Percentiles rank a stretch among this genome's conserved stretches.
Evolutionary conservation across 2,329 filamentous ascomycete species (phyloP).

Genomic region (Pseudofabraea citricarpa): DNA sequence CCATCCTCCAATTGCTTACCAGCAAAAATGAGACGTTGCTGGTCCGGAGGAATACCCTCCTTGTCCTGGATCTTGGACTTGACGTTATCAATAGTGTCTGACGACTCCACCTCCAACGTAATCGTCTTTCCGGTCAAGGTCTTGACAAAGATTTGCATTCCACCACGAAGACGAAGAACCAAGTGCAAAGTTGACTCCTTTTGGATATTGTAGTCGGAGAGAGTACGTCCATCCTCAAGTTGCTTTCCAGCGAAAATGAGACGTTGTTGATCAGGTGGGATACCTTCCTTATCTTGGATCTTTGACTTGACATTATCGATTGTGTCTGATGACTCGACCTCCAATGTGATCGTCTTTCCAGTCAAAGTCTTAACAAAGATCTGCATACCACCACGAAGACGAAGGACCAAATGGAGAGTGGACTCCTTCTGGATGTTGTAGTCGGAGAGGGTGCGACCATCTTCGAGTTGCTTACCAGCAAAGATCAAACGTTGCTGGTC

Average conservation of each 20-base stretch:
- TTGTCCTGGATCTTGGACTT: conserved; percentile 69
- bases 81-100: conserved; percentile 68
- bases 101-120: conserved; percentile 63
- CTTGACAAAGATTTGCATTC: conserved; percentile 72
- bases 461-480: conserved; percentile 88
- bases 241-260: conserved; percentile 69
- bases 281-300: conserved; percentile 70
- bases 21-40: conserved; percentile 66
- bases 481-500: conserved; percentile 95
- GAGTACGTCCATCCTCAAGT: conserved; percentile 69
- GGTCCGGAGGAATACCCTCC: conserved; percentile 66
- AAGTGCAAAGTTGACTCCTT: conserved; percentile 70
- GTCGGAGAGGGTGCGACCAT: conserved; percentile 84
- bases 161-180: conserved; percentile 67
- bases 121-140: conserved; percentile 68
- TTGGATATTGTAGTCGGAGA: conserved; percentile 89
- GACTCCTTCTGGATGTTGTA: conserved; percentile 97
- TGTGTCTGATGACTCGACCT: conserved; percentile 64
- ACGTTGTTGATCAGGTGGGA: conserved; percentile 66
- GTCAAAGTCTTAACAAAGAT: conserved; percentile 70
- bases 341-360: conserved; percentile 65
- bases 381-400: conserved; percentile 77
- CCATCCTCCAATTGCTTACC: conserved; percentile 72
- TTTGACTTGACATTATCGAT: conserved; percentile 69
- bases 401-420: conserved; percentile 75